These are phyloP conservation scores for Silene uniflora DNA, from an alignment of 148 eudicot genomes.

Conservation along the genomic window DNA sequence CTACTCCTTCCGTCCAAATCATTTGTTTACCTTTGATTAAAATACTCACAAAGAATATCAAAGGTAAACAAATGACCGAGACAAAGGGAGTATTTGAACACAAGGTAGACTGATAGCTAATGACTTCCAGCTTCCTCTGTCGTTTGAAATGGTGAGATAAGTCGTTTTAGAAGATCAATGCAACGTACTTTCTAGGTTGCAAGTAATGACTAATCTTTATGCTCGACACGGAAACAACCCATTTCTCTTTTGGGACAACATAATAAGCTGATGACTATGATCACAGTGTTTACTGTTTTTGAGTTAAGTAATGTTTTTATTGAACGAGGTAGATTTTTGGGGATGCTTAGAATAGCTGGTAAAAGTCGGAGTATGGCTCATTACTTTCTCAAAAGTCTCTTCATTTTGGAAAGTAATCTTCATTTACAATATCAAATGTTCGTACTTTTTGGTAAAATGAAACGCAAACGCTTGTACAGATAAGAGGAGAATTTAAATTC, in stretches of 20 bases:
- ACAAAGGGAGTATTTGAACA: no score
- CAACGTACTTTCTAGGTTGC: not conserved
- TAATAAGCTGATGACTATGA: not conserved
- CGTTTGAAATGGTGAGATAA: not conserved
- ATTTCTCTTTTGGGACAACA: not conserved
- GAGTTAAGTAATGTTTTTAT: not conserved
- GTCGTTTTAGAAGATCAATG: not conserved
- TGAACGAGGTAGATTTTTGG: no score
- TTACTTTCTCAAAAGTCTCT: not conserved
- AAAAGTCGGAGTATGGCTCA: not conserved
- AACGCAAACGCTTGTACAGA: no score
- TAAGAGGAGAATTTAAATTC: no score
- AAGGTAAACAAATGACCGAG: no score
- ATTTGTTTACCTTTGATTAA: no score
- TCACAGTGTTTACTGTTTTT: not conserved
- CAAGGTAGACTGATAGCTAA: no score
- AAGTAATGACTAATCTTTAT: not conserved
- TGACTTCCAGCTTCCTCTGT: no score
- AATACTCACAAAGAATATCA: no score
- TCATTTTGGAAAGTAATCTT: not conserved
- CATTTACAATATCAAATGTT: not conserved
- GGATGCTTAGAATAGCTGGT: no score
- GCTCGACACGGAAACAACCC: not conserved
- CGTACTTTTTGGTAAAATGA: no score
- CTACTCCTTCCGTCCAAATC: no score